Evolutionary conservation across 768 basidiomycete species (phyloP).

Genomic region (Suillus cothurnatus): DNA sequence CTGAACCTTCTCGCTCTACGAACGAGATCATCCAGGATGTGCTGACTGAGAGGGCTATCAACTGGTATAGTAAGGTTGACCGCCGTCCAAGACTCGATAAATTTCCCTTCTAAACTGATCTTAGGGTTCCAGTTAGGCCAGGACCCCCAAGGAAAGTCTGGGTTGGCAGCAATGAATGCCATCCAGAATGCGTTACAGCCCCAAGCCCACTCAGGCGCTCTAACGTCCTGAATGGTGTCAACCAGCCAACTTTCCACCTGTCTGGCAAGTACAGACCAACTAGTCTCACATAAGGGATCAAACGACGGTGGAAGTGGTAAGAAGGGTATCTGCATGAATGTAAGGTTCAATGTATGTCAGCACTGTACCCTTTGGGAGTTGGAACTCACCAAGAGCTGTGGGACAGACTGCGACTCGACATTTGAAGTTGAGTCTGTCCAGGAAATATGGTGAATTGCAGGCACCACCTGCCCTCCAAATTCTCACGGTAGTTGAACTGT

Average conservation of each 20-base stretch:
- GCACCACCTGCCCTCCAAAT: background rate
- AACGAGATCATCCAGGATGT: background rate
- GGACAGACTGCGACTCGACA: background rate
- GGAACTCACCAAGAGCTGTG: background rate
- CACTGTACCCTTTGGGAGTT: background rate
- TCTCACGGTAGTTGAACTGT: background rate
- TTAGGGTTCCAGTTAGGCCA: slow-evolving; percentile 3
- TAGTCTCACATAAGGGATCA: background rate
- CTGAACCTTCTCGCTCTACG: too few relatives aligned
- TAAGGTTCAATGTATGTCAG: background rate
- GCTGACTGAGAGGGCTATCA: background rate
- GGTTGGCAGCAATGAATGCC: slow-evolving; percentile 2
- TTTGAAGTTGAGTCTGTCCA: background rate
- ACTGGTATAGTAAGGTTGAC: background rate
- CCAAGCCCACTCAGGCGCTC: slow-evolving; percentile 7
- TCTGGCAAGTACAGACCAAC: background rate
- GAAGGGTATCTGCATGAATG: slow-evolving; percentile 1
- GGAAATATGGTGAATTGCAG: background rate
- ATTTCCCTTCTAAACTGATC: background rate
- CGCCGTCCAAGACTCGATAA: background rate
- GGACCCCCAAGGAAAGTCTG: background rate
- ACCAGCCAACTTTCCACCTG: background rate
- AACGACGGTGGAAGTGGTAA: background rate
- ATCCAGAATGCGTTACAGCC: slow-evolving; percentile 8
- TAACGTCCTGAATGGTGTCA: slow-evolving; percentile 76